Evolutionary conservation across 2,329 filamentous ascomycete genomes (phyloP), one percentile per base, ranked within the genome.

Genomic region (Onygena corvina): DNA sequence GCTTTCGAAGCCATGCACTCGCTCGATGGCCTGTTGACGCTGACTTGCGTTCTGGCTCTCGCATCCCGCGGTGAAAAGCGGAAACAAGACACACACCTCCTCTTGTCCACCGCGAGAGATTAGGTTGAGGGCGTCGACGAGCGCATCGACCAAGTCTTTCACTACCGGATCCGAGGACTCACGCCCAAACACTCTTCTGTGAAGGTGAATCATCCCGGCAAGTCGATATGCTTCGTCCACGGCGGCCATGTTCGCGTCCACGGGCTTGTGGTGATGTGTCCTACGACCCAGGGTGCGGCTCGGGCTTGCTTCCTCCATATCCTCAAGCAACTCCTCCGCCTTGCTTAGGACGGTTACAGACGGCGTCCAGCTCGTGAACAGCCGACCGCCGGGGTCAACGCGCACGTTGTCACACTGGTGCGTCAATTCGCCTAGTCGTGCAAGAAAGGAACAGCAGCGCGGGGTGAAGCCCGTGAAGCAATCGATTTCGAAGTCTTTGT

Each of bases 11-110:
- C 74, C 74, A 60, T 72, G 71, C 60, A 92, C 72, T 44, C 85
- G 72, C 56, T 79, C 75, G 58, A 85, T 68, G 31, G 90, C 77
- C 58, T 77, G 72, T 20, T 68, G 67, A 46, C 80, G 71, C 56
- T 83, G 76, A 2, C 64, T 65, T 29, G 69, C 59, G 45, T 80
- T 75, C 49, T 68, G 68, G 1, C 80, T 79, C 62, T 92, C 84
- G 56, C 84, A 89, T 0, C 86, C 86, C 1, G 86, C 86, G 1
- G 84, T 85, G 64, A 92, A 92, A 67, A 92, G 80, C 0, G 86
- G 86, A 55, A 92, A 89, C 33, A 92, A 64, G 14, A 86, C 68
- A 58, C 84, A 86, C 6, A 79, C 80, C 64, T 90, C 86, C 0
- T 84, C 84, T 12, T 79, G 80, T 25, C 81, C 81, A 4, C 83